Base-by-base conservation (phyloP, 805 yeast species). In the Candida andamanensis region DNA sequence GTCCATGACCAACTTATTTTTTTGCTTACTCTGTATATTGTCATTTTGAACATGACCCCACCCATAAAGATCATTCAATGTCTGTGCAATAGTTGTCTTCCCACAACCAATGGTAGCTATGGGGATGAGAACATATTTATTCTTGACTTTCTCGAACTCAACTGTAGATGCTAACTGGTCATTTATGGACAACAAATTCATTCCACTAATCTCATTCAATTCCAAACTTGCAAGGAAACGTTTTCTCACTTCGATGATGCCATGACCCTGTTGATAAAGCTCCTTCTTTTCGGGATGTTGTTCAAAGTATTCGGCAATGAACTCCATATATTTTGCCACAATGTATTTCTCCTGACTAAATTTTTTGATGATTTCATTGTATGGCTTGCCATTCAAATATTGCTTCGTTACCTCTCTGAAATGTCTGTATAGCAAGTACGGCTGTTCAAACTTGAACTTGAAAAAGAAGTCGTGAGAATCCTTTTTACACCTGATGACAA, bases 41-140 rank as follows among this genome's bases (percentile, higher is more conserved):
- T 90, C 97, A 57, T 86, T 92, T 52, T 86, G 95, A 8, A 84
- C 65, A 45, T 80, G 83, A 0, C 73, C 80, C 80, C 95, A 81
- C 3, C 37, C 35, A 34, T 64, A 78, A 7, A 89, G 53, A 7
- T 65, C 48, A 0, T 47, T 40, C 24, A 92, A 60, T 0, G 89
- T 78, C 21, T 74, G 51, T 5, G 84, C 75, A 0, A 84, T 73
- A 0, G 97, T 86, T 0, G 97, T 87, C 51, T 92, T 92, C 6
- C 98, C 98, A 56, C 96, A 85, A 0, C 97, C 97, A 32, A 90
- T 74, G 0, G 95, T 86, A 0, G 97, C 87, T 3, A 89, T 76
- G 1, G 97, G 90, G 1, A 86, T 73, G 3, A 92, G 47, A 0
- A 85, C 70, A 49, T 75, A 81, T 43, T 78, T 79, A 24, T 36